These are phyloP conservation scores for Phanerochaete carnosa DNA, from an alignment of 768 basidiomycete genomes.

Conservation along the genomic window DNA sequence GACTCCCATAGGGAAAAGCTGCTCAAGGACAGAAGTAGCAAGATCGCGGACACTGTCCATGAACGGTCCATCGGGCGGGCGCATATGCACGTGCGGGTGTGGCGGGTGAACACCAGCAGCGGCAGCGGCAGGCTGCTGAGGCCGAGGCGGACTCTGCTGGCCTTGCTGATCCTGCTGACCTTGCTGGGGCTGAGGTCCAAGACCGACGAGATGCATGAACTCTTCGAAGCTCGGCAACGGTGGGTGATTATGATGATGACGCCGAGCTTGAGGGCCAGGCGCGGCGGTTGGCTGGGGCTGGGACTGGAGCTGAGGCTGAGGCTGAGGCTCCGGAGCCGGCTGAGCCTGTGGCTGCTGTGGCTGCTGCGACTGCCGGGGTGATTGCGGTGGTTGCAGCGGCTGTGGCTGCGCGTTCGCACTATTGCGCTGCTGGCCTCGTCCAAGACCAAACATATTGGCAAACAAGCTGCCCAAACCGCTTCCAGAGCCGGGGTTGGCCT, in stretches of 20 bases:
- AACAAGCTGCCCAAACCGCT: neutral
- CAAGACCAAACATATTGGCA: neutral
- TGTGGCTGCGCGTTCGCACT: neutral
- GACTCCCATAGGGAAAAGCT: neutral
- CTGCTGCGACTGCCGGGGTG: neutral
- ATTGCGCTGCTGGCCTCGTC: neutral
- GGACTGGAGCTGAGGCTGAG: constrained; percentile 11
- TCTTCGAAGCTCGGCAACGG: constrained; percentile 13
- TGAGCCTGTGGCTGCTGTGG: neutral
- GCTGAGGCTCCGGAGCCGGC: neutral
- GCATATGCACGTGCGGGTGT: neutral
- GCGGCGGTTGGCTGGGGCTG: constrained; percentile 10
- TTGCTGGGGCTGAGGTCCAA: neutral
- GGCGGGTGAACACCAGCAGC: neutral
- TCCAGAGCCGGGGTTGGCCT: neutral
- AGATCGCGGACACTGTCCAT: neutral
- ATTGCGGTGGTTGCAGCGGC: too few species aligned
- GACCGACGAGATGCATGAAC: constrained; percentile 2
- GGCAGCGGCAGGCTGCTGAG: neutral
- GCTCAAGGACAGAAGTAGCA: neutral
- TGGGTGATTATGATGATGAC: neutral
- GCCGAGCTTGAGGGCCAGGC: neutral
- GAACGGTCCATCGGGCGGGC: neutral
- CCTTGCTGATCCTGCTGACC: neutral
- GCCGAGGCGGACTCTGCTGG: neutral